Conservation (phyloP, 83 land plant genomes). For the Larix sibirica region DNA sequence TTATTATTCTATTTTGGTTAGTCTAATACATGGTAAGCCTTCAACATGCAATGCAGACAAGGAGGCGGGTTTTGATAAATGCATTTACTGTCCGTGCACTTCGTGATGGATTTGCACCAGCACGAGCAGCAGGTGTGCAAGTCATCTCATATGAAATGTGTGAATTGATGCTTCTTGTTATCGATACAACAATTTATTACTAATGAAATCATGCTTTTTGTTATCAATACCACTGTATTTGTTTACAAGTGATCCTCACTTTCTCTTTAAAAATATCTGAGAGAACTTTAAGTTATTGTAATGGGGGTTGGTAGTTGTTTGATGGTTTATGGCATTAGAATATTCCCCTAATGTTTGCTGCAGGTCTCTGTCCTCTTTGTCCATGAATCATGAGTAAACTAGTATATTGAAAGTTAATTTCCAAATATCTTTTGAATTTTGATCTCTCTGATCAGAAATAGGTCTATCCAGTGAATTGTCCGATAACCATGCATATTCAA, state of each 20-base stretch:
- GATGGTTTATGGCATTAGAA: background rate
- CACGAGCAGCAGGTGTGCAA: slow-evolving; percentile 87
- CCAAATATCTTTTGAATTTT: too few relatives aligned
- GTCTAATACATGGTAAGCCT: background rate
- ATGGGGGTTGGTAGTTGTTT: background rate
- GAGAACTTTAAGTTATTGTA: background rate
- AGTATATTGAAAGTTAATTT: too few relatives aligned
- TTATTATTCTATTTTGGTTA: background rate
- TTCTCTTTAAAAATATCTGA: background rate
- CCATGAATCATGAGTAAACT: too few relatives aligned
- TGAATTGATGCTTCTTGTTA: background rate
- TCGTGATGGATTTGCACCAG: slow-evolving; percentile 94
- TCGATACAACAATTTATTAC: background rate
- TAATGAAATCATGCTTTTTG: background rate
- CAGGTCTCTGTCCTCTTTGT: background rate
- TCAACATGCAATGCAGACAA: slow-evolving; percentile 58
- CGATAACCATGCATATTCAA: too few relatives aligned
- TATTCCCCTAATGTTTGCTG: background rate
- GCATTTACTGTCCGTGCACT: slow-evolving; percentile 98
- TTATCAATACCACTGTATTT: background rate
- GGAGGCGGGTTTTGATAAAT: slow-evolving; percentile 98
- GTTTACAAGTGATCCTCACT: background rate
- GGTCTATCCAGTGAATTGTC: too few relatives aligned
- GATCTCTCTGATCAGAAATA: too few relatives aligned
- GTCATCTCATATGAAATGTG: background rate